Evolutionary conservation across 176 grass and related monocot genomes (phyloP).

Genomic region (Coix lacrymajobi): DNA sequence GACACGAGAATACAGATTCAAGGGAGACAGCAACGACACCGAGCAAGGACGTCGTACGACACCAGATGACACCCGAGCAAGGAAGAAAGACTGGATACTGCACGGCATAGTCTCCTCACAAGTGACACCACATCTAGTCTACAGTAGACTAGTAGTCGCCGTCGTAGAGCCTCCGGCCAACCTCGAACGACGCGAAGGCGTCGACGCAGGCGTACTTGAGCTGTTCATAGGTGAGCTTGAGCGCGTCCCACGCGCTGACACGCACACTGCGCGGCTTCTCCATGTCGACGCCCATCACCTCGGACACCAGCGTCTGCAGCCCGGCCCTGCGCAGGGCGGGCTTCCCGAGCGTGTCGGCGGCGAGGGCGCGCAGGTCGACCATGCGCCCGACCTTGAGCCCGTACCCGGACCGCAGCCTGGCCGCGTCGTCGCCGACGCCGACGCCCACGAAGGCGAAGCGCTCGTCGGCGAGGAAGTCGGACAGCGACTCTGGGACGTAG

Average conservation of each 20-base stretch:
- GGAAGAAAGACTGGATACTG: no score
- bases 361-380: neutral
- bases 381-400: neutral
- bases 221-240: neutral
- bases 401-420: neutral
- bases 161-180: constrained; percentile 12
- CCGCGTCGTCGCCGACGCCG: constrained; percentile 3
- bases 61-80: no score
- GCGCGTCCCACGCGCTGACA: constrained; percentile 22
- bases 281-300: no score
- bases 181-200: constrained; percentile 34
- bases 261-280: constrained; percentile 1
- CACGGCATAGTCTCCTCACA: no score
- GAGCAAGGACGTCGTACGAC: no score
- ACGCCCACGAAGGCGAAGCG: constrained; percentile 39
- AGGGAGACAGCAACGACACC: no score
- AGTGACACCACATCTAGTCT: no score
- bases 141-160: constrained; percentile 3
- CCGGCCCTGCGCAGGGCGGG: neutral
- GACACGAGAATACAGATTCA: no score
- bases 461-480: neutral
- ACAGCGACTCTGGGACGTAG: constrained; percentile 11
- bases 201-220: constrained; percentile 32
- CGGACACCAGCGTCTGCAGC: constrained; percentile 8
- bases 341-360: neutral